Conservation (phyloP, 2,329 filamentous ascomycete species). For the Nemania bipapillata region DNA sequence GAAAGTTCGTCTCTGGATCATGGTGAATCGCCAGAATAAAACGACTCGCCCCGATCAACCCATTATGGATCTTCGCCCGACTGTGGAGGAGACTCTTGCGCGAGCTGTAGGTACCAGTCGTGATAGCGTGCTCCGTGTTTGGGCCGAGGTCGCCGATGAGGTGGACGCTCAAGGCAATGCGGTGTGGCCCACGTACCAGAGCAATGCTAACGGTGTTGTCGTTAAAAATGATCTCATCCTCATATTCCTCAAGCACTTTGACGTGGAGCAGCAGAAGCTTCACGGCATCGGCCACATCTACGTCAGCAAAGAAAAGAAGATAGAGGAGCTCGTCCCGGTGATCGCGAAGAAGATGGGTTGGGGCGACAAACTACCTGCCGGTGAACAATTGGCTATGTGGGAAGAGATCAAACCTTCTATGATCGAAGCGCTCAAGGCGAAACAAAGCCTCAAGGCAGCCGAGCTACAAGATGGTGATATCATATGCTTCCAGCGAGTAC, state of each 20-base stretch:
- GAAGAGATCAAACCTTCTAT: conserved; percentile 99
- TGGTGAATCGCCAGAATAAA: conserved; percentile 99
- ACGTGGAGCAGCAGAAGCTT: conserved; percentile 78
- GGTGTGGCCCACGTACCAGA: conserved; percentile 74
- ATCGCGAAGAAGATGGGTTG: conserved; percentile 88
- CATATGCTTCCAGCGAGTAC: conserved; percentile 84
- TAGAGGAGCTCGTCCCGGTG: conserved; percentile 80
- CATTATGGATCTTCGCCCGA: conserved; percentile 79
- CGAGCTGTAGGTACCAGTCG: conserved; percentile 65
- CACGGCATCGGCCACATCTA: conserved; percentile 85
- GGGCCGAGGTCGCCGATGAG: conserved; percentile 81
- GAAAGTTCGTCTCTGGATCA: conserved; percentile 86
- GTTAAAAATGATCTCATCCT: conserved; percentile 75
- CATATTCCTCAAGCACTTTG: conserved; percentile 92
- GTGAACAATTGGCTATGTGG: conserved; percentile 75
- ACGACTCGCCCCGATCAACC: conserved; percentile 91
- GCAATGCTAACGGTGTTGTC: conserved; percentile 66
- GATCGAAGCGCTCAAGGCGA: conserved; percentile 94
- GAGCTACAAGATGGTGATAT: conserved; percentile 98
- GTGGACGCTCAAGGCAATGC: conserved; percentile 74
- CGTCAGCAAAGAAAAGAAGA: conserved; percentile 85
- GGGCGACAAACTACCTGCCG: conserved; percentile 75
- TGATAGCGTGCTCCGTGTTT: conserved; percentile 81
- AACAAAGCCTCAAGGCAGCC: conserved; percentile 86
- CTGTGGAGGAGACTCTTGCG: conserved; percentile 74